Base-by-base conservation (phyloP, 2,329 filamentous ascomycete genomes). In the Leptographium wingfieldii region DNA sequence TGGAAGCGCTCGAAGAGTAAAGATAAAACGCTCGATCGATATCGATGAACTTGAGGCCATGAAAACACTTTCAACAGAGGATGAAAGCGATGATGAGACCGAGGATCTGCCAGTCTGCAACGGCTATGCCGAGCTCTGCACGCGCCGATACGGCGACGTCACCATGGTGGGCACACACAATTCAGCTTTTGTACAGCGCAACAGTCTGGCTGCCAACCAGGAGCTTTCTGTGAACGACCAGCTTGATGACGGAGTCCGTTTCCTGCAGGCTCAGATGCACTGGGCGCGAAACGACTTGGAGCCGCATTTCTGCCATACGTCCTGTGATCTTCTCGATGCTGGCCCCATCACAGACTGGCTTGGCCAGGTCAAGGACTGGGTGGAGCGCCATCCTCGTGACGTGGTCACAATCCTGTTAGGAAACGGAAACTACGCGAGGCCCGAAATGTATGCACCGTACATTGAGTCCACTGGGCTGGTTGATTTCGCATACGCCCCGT, bases 341-440 rank as follows among this genome's bases (percentile, higher is more conserved):
- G 92, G 92, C 0, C 85, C 88, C 9, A 86, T 94, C 57, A 83
- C 86, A 59, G 75, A 81, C 52, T 94, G 90, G 75, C 82, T 96
- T 40, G 76, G 76, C 7, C 78, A 76, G 0, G 87, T 96, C 14
- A 78, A 77, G 43, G 70, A 76, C 52, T 96, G 92, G 92, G 83
- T 96, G 2, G 78, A 80, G 7, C 66, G 69, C 0, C 84, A 96
- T 66, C 91, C 90, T 0, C 92, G 90, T 73, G 92, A 96, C 65
- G 88, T 96, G 1, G 82, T 96, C 31, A 92, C 90, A 1, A 85
- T 96, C 64, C 77, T 96, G 22, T 84, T 96, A 57, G 90, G 86
- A 60, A 96, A 96, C 71, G 85, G 82, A 67, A 88, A 91, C 73
- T 88, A 87, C 69, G 84, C 85, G n/a, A 67, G 67, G 2, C 76